Base-by-base conservation (phyloP, 257 asterid genomes). In the Oldenlandia corymbosa region DNA sequence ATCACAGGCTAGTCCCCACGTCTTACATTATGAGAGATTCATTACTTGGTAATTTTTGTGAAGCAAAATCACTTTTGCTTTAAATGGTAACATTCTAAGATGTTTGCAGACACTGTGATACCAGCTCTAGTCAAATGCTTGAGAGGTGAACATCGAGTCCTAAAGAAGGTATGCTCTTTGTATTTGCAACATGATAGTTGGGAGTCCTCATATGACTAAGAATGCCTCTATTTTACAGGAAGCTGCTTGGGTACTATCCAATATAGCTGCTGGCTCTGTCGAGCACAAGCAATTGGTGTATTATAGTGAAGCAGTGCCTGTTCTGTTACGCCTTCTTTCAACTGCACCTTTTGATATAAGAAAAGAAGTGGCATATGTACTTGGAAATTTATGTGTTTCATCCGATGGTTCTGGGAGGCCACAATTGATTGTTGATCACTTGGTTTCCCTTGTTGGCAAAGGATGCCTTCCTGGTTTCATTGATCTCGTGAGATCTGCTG, bases 221-320 rank as follows among this genome's bases (percentile, higher is more conserved):
- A 68, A 37, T 37, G 45, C 54, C 48, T 20, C 32, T 10, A 61
- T n/a, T 57, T 46, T 70, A 37, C 68, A 90, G 99, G 97, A 92
- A 82, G 86, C 97, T 60, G 85, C 99, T 37, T 92, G 99, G 99
- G 99, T 80, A 74, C 73, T 92, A 47, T 92, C 99, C 21, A 92
- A 92, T 30, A 60, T 92, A 67, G 96, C 97, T 51, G 89, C 96
- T 56, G 96, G 96, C 68, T 87, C 97, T 18, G 55, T 78, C 28
- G 99, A 87, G 76, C 94, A 81, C 71, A 93, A 93, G 71, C 80
- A 63, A 59, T 45, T 90, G 71, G 85, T 93, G 73, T 83, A 82
- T 69, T 73, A 85, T 42, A 90, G 95, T 64, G 97, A 83, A 81
- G 97, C 90, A 24, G 71, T 84, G 75, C 75, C 82, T 0, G n/a